Base-by-base conservation (phyloP, 1,284 basidiomycete species). In the Omphalotus olearius region DNA sequence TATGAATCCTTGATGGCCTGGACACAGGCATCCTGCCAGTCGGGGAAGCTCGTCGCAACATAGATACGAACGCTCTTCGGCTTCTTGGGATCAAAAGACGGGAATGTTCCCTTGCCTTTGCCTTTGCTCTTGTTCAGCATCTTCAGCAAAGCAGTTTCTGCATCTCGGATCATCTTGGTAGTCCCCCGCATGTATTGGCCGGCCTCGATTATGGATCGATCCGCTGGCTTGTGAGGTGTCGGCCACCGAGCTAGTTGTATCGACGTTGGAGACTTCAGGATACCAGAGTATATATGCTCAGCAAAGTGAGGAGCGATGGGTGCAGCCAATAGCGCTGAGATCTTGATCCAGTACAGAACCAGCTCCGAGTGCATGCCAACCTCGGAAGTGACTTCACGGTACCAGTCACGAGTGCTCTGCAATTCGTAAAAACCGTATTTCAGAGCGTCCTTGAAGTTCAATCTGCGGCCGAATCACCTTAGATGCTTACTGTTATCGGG, bases 391-490 rank as follows among this genome's bases (percentile, higher is more conserved):
- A 97, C 91, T 65, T 96, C 90, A 54, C 95, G 91, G 71, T 99
- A 99, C 86, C 94, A 93, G 68, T 99, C 96, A 47, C 97, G 88
- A 1, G 87, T 79, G 40, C 82, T 88, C 68, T 98, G 93, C 59
- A 97, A 82, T 66, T 98, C 94, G 76, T 96, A 99, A 74, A 98
- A 97, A 47, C 95, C 96, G 57, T 80, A 86, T 72, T 98, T 98
- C 59, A 98, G 71, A 2, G 94, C 94, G 57, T 96, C 93, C 72
- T 98, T 98, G 84, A 92, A 99, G 66, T 93, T 85, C 58, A 88
- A 91, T 26, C 93, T 95, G 57, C 59, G 33, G 51, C 53, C 37
- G 17, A 45, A 39, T 33, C 30, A 33, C 30, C 13, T 33, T 7
- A 33, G 30, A 3, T 33, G 9, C 9, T 33, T 33, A 2, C 9